A percentile compares a stretch with the other conserved stretches of the same genome.
These are phyloP conservation scores for Pharus latifolius DNA, from an alignment of 176 grass and related monocot genomes.

Conservation along the genomic window DNA sequence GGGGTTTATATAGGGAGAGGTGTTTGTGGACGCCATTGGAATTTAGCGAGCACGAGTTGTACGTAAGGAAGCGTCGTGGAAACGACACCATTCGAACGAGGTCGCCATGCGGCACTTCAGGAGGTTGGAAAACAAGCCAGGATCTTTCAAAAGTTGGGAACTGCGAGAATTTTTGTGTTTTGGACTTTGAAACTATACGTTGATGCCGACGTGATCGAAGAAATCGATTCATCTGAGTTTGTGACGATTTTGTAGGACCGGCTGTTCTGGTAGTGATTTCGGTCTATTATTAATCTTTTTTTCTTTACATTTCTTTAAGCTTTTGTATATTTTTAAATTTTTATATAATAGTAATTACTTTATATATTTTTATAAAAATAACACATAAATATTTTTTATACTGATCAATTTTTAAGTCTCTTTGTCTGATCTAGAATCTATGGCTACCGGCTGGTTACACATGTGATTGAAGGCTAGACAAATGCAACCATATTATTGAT, in stretches of 20 bases:
- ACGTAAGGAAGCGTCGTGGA: conserved; percentile 19
- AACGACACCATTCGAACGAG: conserved; percentile 17
- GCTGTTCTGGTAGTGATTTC: too few species aligned
- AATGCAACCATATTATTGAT: neutral
- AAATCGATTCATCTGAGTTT: neutral
- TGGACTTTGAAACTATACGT: neutral
- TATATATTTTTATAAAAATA: too few species aligned
- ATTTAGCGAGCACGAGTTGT: neutral
- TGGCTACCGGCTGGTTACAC: too few species aligned
- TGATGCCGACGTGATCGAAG: neutral
- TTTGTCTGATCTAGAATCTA: too few species aligned
- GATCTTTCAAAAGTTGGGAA: conserved; percentile 16
- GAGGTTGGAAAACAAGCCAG: neutral
- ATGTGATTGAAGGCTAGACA: neutral
- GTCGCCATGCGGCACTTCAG: neutral
- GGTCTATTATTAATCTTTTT: too few species aligned
- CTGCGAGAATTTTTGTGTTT: neutral
- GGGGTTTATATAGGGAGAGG: conserved; percentile 4
- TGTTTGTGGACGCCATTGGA: neutral
- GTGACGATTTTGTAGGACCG: neutral
- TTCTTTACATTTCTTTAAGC: too few species aligned
- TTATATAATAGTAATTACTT: too few species aligned
- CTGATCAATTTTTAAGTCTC: too few species aligned
- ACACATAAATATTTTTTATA: too few species aligned
- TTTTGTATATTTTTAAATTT: neutral